phyloP scores from a whole-genome alignment of 75 land plant species.

The Pseudotsuga menziesii region DNA sequence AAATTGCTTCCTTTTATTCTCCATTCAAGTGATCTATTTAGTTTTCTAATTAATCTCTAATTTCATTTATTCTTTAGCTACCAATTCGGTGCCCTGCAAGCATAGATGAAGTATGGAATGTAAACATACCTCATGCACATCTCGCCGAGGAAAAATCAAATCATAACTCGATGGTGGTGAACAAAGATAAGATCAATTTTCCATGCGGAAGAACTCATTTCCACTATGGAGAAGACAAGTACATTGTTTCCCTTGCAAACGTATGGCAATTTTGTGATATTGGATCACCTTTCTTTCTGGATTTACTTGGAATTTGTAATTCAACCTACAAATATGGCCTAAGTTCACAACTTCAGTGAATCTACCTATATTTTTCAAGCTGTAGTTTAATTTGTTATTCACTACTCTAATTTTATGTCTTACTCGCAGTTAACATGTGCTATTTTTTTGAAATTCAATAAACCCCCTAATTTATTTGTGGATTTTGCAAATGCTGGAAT shows the following conservation, averaged over 20 bases:
- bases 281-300: not conserved
- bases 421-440: not conserved
- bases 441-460: not conserved
- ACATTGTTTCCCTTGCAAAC: constrained; percentile 63
- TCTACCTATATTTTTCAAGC: not conserved
- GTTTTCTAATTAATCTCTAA: not conserved
- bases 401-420: not conserved
- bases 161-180: constrained; percentile 90
- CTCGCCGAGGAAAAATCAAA: constrained; percentile 86
- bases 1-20: not conserved
- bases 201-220: constrained; percentile 97
- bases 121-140: constrained; percentile 86
- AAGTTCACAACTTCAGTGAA: not conserved
- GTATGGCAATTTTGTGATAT: constrained; percentile 22
- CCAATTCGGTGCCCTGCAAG: constrained; percentile 83
- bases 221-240: constrained; percentile 90
- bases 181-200: constrained; percentile 79
- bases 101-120: constrained; percentile 93
- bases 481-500: constrained; percentile 68
- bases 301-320: not conserved
- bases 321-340: not conserved
- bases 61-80: constrained; percentile 33
- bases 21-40: not conserved
- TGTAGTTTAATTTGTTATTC: not conserved
- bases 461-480: no score